These are phyloP conservation scores for Penicillium manginii DNA, from an alignment of 495 filamentous ascomycete species.

Conservation along the genomic window DNA sequence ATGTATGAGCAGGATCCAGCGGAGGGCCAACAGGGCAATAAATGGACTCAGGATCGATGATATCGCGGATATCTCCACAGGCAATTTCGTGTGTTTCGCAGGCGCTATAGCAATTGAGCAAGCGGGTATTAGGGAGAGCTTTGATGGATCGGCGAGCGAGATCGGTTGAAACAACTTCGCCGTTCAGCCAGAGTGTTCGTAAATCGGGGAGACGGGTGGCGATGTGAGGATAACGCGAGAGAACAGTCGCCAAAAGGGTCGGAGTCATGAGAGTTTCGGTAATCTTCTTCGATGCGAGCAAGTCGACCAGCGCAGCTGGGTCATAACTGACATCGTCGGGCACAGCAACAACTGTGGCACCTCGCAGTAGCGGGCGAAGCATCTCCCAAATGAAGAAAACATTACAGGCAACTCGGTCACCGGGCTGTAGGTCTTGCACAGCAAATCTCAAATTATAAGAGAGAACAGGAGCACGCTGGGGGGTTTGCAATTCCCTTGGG, in stretches of 20 bases:
- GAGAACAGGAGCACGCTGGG: conserved; percentile 65
- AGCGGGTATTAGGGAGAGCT: conserved; percentile 62
- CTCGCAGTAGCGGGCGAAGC: conserved; percentile 67
- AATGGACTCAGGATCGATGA: conserved; percentile 55
- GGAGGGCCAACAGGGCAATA: conserved; percentile 67
- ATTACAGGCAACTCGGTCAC: conserved; percentile 73
- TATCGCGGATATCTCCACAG: conserved; percentile 67
- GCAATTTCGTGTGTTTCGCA: conserved; percentile 76
- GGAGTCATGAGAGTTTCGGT: conserved; percentile 79
- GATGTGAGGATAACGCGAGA: conserved; percentile 62
- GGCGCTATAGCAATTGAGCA: conserved; percentile 73
- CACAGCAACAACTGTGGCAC: conserved; percentile 67
- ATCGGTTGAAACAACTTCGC: conserved; percentile 72
- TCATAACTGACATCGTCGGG: conserved; percentile 72
- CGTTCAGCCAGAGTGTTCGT: conserved; percentile 68
- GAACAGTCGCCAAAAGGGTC: conserved; percentile 65
- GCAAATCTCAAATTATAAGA: conserved; percentile 68
- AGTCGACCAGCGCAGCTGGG: conserved; percentile 65
- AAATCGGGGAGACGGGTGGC: conserved; percentile 59
- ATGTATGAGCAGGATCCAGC: conserved; percentile 58
- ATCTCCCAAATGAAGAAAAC: conserved; percentile 79
- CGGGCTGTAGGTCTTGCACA: conserved; percentile 61
- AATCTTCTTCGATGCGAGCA: conserved; percentile 58
- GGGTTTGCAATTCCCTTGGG: conserved; percentile 74
- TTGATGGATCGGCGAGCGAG: conserved; percentile 62